These are phyloP conservation scores for Galium porrigens DNA, from an alignment of 305 asterid species.

Conservation along the genomic window DNA sequence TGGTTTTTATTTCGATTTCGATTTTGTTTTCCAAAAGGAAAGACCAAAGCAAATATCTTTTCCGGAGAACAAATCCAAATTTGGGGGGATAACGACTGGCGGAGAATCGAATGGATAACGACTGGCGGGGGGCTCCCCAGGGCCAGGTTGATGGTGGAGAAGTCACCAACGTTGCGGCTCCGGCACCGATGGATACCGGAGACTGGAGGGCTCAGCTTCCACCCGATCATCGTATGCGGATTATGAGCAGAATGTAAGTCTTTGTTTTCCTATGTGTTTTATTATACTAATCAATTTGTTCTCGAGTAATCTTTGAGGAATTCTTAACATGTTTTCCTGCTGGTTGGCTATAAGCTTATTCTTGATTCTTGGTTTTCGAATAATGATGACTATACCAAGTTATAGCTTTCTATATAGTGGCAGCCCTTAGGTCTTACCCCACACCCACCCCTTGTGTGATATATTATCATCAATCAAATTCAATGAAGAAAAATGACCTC, in stretches of 20 bases:
- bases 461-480: too few relatives aligned
- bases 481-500: too few relatives aligned
- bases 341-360: too few relatives aligned
- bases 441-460: too few relatives aligned
- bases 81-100: not conserved
- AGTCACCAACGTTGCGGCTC: not conserved
- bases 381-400: not conserved
- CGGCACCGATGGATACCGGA: conserved; percentile 32
- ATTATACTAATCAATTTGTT: too few relatives aligned
- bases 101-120: conserved; percentile 30
- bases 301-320: not conserved
- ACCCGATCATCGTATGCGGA: conserved; percentile 52
- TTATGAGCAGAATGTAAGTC: conserved; percentile 53
- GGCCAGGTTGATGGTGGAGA: conserved; percentile 20
- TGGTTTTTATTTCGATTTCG: too few relatives aligned
- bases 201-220: conserved; percentile 66
- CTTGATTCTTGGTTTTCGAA: not conserved
- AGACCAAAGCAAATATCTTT: too few relatives aligned
- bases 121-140: conserved; percentile 43
- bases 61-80: too few relatives aligned
- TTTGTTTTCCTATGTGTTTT: not conserved
- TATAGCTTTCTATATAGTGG: too few relatives aligned
- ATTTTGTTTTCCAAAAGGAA: too few relatives aligned
- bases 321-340: not conserved
- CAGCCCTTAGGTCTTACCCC: too few relatives aligned